Evolutionary conservation across 805 yeast genomes (phyloP).

Genomic region (Isabelozyma rhagii): DNA sequence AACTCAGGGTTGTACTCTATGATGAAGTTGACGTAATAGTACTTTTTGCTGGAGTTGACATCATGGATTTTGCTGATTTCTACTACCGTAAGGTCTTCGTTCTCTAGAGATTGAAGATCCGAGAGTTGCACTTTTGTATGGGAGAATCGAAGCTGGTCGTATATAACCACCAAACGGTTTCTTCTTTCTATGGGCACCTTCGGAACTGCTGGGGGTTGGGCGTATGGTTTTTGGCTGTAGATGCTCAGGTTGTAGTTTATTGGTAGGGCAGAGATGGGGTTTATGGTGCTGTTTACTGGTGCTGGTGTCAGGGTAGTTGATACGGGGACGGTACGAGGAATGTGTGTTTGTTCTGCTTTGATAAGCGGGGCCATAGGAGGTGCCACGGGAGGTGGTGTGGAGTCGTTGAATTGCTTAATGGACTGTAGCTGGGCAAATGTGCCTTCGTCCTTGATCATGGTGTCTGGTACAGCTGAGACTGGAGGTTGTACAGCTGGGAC

Average conservation of each 20-base stretch:
- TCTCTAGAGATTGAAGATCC: conserved; percentile 14
- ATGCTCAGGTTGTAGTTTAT: neutral
- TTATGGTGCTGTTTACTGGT: neutral
- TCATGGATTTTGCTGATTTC: conserved; percentile 14
- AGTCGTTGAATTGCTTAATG: neutral
- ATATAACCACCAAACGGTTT: conserved; percentile 14
- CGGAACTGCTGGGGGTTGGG: neutral
- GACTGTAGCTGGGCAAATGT: neutral
- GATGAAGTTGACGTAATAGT: conserved; percentile 23
- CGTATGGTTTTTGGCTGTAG: neutral
- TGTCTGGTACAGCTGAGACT: neutral
- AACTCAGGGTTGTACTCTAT: conserved; percentile 31
- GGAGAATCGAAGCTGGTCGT: conserved; percentile 25
- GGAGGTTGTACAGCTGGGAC: neutral
- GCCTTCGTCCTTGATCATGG: neutral
- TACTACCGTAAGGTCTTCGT: conserved; percentile 16
- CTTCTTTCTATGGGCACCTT: conserved; percentile 1
- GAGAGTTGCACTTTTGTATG: conserved; percentile 24
- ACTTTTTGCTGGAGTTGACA: conserved; percentile 8
- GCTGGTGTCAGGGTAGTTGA: neutral
- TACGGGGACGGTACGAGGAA: neutral
- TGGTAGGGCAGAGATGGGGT: neutral
- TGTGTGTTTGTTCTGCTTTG: neutral
- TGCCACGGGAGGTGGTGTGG: neutral
- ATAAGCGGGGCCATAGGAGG: conserved; percentile 1